Percentiles rank a stretch among this genome's conserved stretches.
phyloP scores from a whole-genome alignment of 768 basidiomycete genomes.

The Podaxis sp. region DNA sequence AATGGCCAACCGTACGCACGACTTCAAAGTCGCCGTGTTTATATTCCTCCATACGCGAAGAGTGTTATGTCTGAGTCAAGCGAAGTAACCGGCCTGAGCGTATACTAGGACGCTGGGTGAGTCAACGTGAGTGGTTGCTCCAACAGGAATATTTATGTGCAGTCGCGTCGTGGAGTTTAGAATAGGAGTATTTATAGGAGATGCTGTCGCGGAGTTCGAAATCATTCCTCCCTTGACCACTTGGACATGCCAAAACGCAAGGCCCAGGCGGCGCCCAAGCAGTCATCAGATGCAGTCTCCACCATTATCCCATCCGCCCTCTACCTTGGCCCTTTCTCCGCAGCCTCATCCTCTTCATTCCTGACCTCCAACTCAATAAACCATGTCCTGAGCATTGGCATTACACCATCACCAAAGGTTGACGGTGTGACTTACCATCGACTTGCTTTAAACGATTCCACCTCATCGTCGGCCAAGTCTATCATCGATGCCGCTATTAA shows the following conservation, averaged over 20 bases:
- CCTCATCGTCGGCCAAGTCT: slow-evolving; percentile 27
- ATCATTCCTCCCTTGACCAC: background rate
- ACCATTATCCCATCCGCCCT: slow-evolving; percentile 28
- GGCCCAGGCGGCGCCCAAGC: background rate
- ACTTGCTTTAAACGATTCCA: slow-evolving; percentile 36
- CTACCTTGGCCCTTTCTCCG: slow-evolving; percentile 42
- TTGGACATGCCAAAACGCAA: slow-evolving; percentile 5
- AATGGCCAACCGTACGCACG: background rate
- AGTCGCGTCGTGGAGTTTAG: background rate
- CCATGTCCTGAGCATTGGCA: slow-evolving; percentile 42
- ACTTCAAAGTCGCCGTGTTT: background rate
- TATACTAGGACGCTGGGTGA: too few species aligned
- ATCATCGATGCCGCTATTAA: slow-evolving; percentile 26
- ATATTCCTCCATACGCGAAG: background rate
- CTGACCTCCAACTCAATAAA: slow-evolving; percentile 34
- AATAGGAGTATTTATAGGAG: too few species aligned
- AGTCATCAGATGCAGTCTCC: slow-evolving; percentile 19
- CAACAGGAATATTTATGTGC: background rate
- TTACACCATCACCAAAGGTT: slow-evolving; percentile 28
- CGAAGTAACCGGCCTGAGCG: background rate
- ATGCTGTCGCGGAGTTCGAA: too few species aligned
- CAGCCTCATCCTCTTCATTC: slow-evolving; percentile 35
- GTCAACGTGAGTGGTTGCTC: background rate
- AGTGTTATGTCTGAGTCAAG: background rate
- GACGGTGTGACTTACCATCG: slow-evolving; percentile 36